Evolutionary conservation across 2,329 filamentous ascomycete genomes (phyloP).

Genomic region (Xylaria sp.): DNA sequence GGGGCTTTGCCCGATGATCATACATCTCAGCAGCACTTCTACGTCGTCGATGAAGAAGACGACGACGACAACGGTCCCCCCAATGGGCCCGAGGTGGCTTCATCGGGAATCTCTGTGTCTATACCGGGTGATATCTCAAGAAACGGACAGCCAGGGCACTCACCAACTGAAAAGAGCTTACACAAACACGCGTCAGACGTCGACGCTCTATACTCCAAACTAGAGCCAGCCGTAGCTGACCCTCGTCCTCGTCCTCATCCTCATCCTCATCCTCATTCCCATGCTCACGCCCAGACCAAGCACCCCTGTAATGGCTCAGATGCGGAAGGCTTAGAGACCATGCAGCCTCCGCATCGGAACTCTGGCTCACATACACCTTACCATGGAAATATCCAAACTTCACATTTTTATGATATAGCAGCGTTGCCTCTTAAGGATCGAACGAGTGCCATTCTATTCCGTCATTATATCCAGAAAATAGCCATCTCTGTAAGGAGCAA

Average conservation of each 20-base stretch:
- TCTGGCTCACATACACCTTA: constrained; percentile 27
- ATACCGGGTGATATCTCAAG: constrained; percentile 26
- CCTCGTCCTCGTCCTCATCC: constrained; percentile 2
- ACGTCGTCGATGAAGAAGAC: not conserved
- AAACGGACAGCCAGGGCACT: constrained; percentile 1
- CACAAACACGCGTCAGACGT: constrained; percentile 2
- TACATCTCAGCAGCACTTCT: constrained; percentile 39
- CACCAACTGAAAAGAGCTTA: constrained; percentile 2
- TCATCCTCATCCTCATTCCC: not conserved
- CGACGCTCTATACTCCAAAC: constrained; percentile 10
- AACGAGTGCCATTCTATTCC: constrained; percentile 51
- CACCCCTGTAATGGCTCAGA: constrained; percentile 22
- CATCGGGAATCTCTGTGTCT: constrained; percentile 26
- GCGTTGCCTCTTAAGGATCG: constrained; percentile 49
- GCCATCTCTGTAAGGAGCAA: constrained; percentile 50
- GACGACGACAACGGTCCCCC: constrained; percentile 34
- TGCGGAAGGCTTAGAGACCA: constrained; percentile 29
- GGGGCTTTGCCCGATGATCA: constrained; percentile 43
- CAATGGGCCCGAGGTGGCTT: constrained; percentile 31
- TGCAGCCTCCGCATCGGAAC: constrained; percentile 20
- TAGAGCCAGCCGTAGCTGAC: constrained; percentile 6
- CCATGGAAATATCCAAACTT: constrained; percentile 32
- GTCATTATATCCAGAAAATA: constrained; percentile 52
- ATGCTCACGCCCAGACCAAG: constrained; percentile 7
- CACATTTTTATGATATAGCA: constrained; percentile 39